phyloP scores from a whole-genome alignment of 2,329 filamentous ascomycete species.

The Tolypocladium cylindrosporum region DNA sequence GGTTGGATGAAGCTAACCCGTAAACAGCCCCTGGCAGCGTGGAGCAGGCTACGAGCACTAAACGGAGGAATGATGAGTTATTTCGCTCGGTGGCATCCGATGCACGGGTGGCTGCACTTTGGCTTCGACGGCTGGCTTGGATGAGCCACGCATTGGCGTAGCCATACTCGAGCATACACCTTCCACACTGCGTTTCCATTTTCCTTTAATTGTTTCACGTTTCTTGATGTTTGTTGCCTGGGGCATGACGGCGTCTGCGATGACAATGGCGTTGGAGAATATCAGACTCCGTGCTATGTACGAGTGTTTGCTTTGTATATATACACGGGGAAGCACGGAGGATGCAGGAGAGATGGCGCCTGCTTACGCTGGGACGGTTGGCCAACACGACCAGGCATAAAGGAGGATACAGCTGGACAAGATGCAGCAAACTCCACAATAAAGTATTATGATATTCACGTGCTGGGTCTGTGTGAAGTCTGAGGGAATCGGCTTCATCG shows the following conservation, averaged over 20 bases:
- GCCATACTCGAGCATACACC: not conserved
- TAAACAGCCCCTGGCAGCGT: conserved; percentile 32
- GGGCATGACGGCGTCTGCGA: conserved; percentile 3
- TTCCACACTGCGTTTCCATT: not conserved
- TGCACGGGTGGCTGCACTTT: not conserved
- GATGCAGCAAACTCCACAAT: not conserved
- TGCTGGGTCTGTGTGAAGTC: not conserved
- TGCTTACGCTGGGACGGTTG: not conserved
- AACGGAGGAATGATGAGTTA: not conserved
- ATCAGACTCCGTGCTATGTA: not conserved
- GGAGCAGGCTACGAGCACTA: conserved; percentile 32
- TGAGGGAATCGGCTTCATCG: no score
- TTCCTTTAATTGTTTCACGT: not conserved
- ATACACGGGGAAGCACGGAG: not conserved
- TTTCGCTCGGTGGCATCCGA: not conserved
- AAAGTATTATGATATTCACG: not conserved
- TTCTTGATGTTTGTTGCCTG: not conserved
- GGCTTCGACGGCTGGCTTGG: not conserved
- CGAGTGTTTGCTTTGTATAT: conserved; percentile 2
- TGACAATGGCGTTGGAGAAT: not conserved
- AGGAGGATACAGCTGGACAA: not conserved
- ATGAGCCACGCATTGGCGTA: not conserved
- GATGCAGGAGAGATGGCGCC: not conserved
- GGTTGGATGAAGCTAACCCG: conserved; percentile 7
- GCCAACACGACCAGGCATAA: not conserved